Evolutionary conservation across 2,329 filamentous ascomycete genomes (phyloP), one percentile per base, ranked within the genome.

Genomic region (Sordariomycetes sp.): DNA sequence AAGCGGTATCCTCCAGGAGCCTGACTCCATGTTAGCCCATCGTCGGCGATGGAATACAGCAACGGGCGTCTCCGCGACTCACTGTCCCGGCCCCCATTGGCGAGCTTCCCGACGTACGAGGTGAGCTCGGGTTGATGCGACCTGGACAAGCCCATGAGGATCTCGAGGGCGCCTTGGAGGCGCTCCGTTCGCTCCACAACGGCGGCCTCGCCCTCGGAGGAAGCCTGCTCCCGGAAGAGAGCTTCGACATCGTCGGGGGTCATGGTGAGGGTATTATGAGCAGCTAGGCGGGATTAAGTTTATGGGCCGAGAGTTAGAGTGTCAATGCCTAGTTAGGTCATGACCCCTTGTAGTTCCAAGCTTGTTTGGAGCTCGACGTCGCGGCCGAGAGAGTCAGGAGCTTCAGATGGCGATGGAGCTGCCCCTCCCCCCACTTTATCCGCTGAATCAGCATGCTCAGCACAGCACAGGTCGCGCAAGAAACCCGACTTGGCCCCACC

Each of bases 21-120:
- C 81, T 84, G 35, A 22, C 22, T 3, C 7, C 35, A 22, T 13
- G 39, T 22, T 13, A 59, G 42, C 42, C 24, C 45, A 42, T 39
- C 25, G 15, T 3, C 7, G 7, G 13, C 24, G 13, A 6, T n/a
- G n/a, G 53, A 34, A 10, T 3, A 5, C 10, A 28, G 50, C 28
- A n/a, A n/a, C 6, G 25, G 25, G 25, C 17, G 25, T 24, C 24
- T 39, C 32, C 13, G 2, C 22, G 10, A 54, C 53, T 50, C 63
- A 81, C 79, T 73, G 64, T 79, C 74, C 63, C 81, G 72, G 61
- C 79, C 80, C 5, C 74, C 77, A 61, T 83, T 75, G 1, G 75
- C 81, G 0, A 83, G 64, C 58, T 75, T 76, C 64, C 81, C 74
- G 1, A 76, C 75, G 45, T 79, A 68, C n/a, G 17, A 4, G 34